Conservation (phyloP, 352 stramenopile genomes). For the Bremia lactucae region DNA sequence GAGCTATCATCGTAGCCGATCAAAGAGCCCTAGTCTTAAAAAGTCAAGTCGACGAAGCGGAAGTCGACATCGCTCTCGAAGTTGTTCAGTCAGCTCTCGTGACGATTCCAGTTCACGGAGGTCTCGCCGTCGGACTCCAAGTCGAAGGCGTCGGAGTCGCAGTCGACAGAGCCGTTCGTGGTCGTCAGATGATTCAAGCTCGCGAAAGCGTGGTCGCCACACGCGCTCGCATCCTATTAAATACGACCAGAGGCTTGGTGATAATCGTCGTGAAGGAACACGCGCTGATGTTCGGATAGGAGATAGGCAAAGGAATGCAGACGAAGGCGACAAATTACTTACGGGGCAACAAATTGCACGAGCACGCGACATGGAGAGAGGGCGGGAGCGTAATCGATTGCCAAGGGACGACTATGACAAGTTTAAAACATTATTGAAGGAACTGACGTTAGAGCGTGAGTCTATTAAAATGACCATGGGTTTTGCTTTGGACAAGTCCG, state of each 20-base stretch:
- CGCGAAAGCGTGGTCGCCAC: conserved; percentile 7
- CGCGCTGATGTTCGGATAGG: conserved; percentile 1
- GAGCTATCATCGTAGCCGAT: conserved; percentile 27
- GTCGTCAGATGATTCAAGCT: conserved; percentile 16
- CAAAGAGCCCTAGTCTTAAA: conserved; percentile 22
- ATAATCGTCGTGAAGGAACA: conserved; percentile 5
- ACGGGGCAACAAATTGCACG: conserved; percentile 69
- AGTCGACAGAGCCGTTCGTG: conserved; percentile 14
- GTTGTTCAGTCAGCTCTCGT: conserved; percentile 14
- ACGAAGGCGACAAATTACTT: conserved; percentile 25
- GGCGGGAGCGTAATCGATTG: conserved; percentile 41
- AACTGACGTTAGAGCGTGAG: conserved; percentile 52
- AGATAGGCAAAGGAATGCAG: background rate
- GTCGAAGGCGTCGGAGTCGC: conserved; percentile 21
- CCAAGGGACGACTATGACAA: conserved; percentile 40
- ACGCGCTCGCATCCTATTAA: conserved; percentile 12
- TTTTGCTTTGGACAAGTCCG: conserved; percentile 71
- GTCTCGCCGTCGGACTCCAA: conserved; percentile 5
- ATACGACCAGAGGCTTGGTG: conserved; percentile 2
- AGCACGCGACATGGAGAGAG: conserved; percentile 51
- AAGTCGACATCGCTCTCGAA: conserved; percentile 20
- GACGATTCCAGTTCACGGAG: conserved; percentile 3
- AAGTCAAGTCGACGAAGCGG: conserved; percentile 16
- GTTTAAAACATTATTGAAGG: conserved; percentile 31
- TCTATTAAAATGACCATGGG: conserved; percentile 65